A percentile compares a stretch with the other conserved stretches of the same genome.
Evolutionary conservation across 164 flowering plant genomes (phyloP).

Genomic region (Amborella trichopoda): DNA sequence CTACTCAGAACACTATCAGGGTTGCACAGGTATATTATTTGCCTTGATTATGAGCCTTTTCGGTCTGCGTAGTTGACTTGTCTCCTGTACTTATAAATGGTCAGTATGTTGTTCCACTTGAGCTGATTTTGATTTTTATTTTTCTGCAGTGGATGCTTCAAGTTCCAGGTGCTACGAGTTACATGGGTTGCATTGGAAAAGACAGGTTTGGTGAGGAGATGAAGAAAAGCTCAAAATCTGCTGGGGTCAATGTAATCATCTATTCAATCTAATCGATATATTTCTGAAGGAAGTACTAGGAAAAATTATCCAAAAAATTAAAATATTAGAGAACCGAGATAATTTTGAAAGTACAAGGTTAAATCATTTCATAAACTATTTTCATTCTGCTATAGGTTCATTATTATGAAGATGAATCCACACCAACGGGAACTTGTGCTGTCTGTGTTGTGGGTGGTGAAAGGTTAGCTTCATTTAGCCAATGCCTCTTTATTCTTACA

Average conservation of each 20-base stretch:
- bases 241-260: conserved; percentile 95
- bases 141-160: conserved; percentile 92
- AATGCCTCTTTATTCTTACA: too few relatives aligned
- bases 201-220: conserved; percentile 96
- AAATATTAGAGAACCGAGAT: too few relatives aligned
- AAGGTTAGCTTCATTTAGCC: conserved; percentile 53
- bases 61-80: too few relatives aligned
- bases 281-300: too few relatives aligned
- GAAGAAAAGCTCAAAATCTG: conserved; percentile 56
- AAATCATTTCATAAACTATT: too few relatives aligned
- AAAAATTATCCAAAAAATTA: too few relatives aligned
- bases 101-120: too few relatives aligned
- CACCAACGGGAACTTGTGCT: conserved; percentile 92
- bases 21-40: conserved; percentile 64
- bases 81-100: too few relatives aligned
- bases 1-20: conserved; percentile 91
- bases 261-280: too few relatives aligned
- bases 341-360: too few relatives aligned
- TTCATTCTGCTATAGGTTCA: conserved; percentile 40
- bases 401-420: conserved; percentile 74
- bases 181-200: conserved; percentile 89
- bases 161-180: conserved; percentile 86
- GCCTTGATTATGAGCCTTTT: background rate
- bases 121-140: conserved; percentile 3
- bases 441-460: conserved; percentile 97